Evolutionary conservation across 352 stramenopile species (phyloP).

Genomic region (Phytophthora sojae): DNA sequence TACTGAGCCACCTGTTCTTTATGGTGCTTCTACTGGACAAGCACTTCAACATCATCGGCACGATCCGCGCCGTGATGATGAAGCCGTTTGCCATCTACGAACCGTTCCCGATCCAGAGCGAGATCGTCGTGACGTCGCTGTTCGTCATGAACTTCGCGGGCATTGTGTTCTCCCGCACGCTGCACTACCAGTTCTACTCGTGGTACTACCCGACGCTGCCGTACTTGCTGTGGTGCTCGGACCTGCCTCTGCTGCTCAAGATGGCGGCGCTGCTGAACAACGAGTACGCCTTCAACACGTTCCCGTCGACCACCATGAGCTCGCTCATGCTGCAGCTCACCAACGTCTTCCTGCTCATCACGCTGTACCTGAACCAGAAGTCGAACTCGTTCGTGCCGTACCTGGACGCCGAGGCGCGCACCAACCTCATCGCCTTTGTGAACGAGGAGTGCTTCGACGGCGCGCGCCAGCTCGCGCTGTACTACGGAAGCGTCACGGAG

Average conservation of each 20-base stretch:
- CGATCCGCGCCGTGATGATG: constrained; percentile 69
- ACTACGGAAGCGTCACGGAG: constrained; percentile 86
- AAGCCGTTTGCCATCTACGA: constrained; percentile 81
- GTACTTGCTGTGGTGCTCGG: constrained; percentile 94
- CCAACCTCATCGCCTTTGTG: constrained; percentile 74
- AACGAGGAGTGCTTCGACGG: constrained; percentile 85
- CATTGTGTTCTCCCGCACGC: constrained; percentile 95
- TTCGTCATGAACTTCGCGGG: constrained; percentile 97
- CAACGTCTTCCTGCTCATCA: constrained; percentile 88
- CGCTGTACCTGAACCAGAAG: constrained; percentile 76
- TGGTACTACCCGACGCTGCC: constrained; percentile 98
- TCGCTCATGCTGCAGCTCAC: constrained; percentile 94
- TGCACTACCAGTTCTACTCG: constrained; percentile 99
- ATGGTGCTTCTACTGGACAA: constrained; percentile 84
- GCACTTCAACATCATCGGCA: constrained; percentile 84
- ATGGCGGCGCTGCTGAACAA: constrained; percentile 84
- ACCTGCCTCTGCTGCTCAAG: constrained; percentile 84
- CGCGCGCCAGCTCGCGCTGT: constrained; percentile 74
- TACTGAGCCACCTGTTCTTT: constrained; percentile 71
- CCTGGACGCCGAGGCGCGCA: constrained; percentile 76
- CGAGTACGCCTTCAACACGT: constrained; percentile 97
- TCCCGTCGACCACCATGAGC: constrained; percentile 92
- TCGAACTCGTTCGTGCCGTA: constrained; percentile 74
- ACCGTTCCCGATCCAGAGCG: constrained; percentile 81
- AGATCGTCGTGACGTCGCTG: constrained; percentile 87